These are phyloP conservation scores for Noccaea bulbosa DNA, from an alignment of 345 rosid genomes.

Conservation along the genomic window DNA sequence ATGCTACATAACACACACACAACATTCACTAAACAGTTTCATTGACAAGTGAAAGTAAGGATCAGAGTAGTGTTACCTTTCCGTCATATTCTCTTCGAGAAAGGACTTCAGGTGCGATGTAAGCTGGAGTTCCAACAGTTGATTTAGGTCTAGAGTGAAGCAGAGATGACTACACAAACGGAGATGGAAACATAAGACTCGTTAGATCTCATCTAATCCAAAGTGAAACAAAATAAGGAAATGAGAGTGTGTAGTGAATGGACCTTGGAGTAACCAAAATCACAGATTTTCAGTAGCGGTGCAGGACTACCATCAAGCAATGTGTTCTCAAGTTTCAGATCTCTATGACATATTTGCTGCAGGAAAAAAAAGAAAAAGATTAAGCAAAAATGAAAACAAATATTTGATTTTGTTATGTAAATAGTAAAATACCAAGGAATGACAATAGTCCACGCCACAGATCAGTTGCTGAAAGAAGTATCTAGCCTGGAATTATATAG, in stretches of 20 bases:
- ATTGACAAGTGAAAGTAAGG: slow-evolving; percentile 18
- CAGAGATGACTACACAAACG: slow-evolving; percentile 66
- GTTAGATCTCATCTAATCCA: slow-evolving; percentile 23
- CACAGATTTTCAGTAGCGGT: slow-evolving; percentile 87
- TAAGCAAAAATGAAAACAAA: slow-evolving; percentile 14
- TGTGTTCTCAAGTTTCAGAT: slow-evolving; percentile 90
- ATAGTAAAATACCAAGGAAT: slow-evolving; percentile 65
- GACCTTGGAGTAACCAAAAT: slow-evolving; percentile 96
- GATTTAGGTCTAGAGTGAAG: slow-evolving; percentile 94
- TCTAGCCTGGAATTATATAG: slow-evolving; percentile 64
- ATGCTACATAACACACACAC: slow-evolving; percentile 46
- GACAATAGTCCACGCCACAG: slow-evolving; percentile 84
- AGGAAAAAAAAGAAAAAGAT: slow-evolving; percentile 4
- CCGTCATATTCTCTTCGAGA: slow-evolving; percentile 86
- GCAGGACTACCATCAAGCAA: slow-evolving; percentile 92
- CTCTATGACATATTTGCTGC: slow-evolving; percentile 98
- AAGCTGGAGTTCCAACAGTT: slow-evolving; percentile 94
- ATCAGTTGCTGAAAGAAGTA: slow-evolving; percentile 94
- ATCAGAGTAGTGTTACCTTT: slow-evolving; percentile 52
- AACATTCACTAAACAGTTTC: slow-evolving; percentile 20
- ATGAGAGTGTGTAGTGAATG: neutral
- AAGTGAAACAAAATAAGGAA: neutral
- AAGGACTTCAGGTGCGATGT: slow-evolving; percentile 92
- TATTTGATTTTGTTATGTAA: neutral
- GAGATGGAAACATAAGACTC: neutral